Evolutionary conservation across 75 land plant species (phyloP), one percentile per base, ranked within the genome.

Genomic region (Sequoia sempervirens): DNA sequence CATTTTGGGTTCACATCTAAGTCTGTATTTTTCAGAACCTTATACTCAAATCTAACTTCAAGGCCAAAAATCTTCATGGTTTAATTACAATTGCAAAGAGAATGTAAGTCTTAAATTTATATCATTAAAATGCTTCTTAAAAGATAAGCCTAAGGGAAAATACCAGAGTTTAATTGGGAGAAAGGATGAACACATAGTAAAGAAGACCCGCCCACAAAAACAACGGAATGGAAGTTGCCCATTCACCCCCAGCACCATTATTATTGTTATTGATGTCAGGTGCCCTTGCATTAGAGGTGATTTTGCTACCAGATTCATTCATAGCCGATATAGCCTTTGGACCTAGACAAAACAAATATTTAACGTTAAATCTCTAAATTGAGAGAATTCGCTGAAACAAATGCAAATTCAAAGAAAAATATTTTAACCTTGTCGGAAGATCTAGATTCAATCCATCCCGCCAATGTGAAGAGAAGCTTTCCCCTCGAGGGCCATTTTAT

Each of bases 141-240:
- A 41, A 40, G 13, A 78, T 23, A 26, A 38, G 76, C 8, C 3
- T 10, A 2, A 23, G 30, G 68, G 68, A 50, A 56, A n/a, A 32
- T 88, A 91, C 95, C 90, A 93, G 91, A 1, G 93, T 93, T 78
- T 90, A 91, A 53, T 93, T 82, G 20, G 95, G 95, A 9, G 95
- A n/a, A 73, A 93, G 88, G 45, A 74, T 80, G 82, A 91, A 91
- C 52, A 91, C 93, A 64, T 93, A 93, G 83, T 85, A 93, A 86
- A 93, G 66, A 36, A 93, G 84, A 2, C 37, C 95, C 70, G 81
- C 91, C 93, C 93, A 93, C 28, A 93, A 76, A 72, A 91, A 91
- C 2, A 93, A 78, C 83, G 91, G 61, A 75, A 88, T 74, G 23
- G 95, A 93, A 20, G 95, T 90, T 15, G 86, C 83, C 94, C 94